These are phyloP conservation scores for Eucalyptus melliodora DNA, from an alignment of 345 rosid species.

Conservation along the genomic window DNA sequence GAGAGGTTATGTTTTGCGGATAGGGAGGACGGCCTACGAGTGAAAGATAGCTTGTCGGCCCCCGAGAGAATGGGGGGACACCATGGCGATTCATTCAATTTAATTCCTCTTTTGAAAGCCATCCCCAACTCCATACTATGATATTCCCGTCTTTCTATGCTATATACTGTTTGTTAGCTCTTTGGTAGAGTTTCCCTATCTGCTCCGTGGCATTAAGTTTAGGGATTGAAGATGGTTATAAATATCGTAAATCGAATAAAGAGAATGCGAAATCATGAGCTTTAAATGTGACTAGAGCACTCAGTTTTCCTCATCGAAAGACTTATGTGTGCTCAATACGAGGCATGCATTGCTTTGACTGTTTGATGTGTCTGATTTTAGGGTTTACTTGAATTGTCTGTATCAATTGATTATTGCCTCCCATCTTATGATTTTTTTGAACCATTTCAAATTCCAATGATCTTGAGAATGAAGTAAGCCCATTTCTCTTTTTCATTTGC, in stretches of 20 bases:
- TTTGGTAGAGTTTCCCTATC: background rate
- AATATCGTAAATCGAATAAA: background rate
- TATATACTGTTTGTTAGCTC: background rate
- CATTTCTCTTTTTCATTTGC: background rate
- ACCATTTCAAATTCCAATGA: background rate
- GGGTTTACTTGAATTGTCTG: background rate
- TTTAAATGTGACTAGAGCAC: background rate
- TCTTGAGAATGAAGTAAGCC: background rate
- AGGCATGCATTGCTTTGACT: background rate
- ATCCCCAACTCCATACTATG: background rate
- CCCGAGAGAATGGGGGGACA: background rate
- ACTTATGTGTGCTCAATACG: background rate
- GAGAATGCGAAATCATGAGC: background rate
- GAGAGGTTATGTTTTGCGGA: background rate
- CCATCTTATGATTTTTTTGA: background rate
- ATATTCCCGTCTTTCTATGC: background rate
- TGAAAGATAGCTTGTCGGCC: background rate
- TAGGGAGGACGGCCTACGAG: background rate
- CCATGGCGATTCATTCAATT: background rate
- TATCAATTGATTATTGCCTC: background rate
- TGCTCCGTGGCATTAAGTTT: background rate
- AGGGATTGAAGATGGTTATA: background rate
- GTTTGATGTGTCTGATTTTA: background rate
- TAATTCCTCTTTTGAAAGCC: background rate
- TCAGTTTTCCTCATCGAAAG: background rate